A percentile compares a stretch with the other conserved stretches of the same genome.
Conservation (phyloP, 1,284 basidiomycete species). For the Tetrapyrgos nigripes region DNA sequence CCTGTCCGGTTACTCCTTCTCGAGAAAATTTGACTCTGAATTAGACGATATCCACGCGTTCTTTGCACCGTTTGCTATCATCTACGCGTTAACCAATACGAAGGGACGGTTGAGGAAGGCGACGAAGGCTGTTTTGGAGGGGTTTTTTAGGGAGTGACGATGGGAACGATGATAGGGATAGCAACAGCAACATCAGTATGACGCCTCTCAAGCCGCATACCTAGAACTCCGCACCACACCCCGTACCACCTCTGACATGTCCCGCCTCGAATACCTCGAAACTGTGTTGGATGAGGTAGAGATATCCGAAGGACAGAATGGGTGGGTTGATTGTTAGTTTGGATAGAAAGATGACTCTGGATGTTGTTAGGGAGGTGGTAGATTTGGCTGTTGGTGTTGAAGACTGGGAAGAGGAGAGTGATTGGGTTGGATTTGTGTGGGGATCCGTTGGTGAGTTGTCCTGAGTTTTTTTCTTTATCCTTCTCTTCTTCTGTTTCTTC, state of each 20-base stretch:
- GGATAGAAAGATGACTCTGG: slow-evolving; percentile 67
- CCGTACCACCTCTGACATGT: slow-evolving; percentile 59
- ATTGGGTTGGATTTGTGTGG: slow-evolving; percentile 86
- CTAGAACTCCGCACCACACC: slow-evolving; percentile 81
- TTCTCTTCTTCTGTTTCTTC: too few relatives aligned
- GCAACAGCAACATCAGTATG: too few relatives aligned
- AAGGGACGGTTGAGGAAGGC: slow-evolving; percentile 58
- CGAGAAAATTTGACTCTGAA: slow-evolving; percentile 46
- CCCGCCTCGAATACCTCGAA: slow-evolving; percentile 61
- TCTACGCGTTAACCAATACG: slow-evolving; percentile 76
- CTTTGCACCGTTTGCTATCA: slow-evolving; percentile 76
- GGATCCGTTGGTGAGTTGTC: slow-evolving; percentile 59
- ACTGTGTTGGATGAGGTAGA: slow-evolving; percentile 74
- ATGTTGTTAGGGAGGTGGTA: slow-evolving; percentile 62
- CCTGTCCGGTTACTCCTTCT: slow-evolving; percentile 54
- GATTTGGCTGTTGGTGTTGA: slow-evolving; percentile 62
- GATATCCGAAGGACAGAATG: slow-evolving; percentile 50
- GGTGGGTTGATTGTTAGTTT: slow-evolving; percentile 76
- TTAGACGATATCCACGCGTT: slow-evolving; percentile 70
- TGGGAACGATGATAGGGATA: too few relatives aligned
- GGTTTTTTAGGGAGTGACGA: too few relatives aligned
- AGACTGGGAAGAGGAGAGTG: slow-evolving; percentile 61
- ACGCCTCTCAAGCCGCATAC: slow-evolving; percentile 68
- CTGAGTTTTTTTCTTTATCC: too few relatives aligned
- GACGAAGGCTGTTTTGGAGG: slow-evolving; percentile 64